Conservation (phyloP, 164 flowering plant genomes). For the Chimonanthus salicifolius region DNA sequence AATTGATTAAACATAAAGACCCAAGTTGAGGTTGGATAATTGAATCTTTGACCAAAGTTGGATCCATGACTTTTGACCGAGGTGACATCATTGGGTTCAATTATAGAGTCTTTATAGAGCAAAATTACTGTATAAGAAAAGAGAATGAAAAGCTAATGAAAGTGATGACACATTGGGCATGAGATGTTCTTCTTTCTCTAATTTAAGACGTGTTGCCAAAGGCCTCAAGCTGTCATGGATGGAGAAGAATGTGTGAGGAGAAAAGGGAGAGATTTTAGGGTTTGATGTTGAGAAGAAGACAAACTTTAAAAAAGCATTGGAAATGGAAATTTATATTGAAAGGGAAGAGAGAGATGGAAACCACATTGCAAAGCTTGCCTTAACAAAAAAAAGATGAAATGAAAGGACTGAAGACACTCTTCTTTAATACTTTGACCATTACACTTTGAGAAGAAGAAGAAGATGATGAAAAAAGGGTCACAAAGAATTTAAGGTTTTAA, state of each 20-base stretch:
- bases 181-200: not conserved
- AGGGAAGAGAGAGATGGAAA: not conserved
- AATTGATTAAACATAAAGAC: not conserved
- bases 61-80: not conserved
- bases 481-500: no score
- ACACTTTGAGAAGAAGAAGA: no score
- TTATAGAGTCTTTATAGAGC: not conserved
- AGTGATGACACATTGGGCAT: not conserved
- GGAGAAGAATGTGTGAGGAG: not conserved
- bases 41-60: constrained; percentile 4
- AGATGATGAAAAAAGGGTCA: no score
- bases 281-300: not conserved
- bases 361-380: not conserved
- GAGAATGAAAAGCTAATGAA: not conserved
- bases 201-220: not conserved
- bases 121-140: not conserved
- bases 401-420: not conserved
- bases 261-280: not conserved
- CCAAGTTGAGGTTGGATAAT: not conserved
- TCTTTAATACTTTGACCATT: no score
- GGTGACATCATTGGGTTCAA: constrained; percentile 4
- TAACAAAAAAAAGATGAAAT: not conserved
- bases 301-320: not conserved
- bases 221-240: not conserved
- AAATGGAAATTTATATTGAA: not conserved